A percentile compares a stretch with the other conserved stretches of the same genome.
These are phyloP conservation scores for Psilocybe azurescens DNA, from an alignment of 768 basidiomycete genomes.

Conservation along the genomic window DNA sequence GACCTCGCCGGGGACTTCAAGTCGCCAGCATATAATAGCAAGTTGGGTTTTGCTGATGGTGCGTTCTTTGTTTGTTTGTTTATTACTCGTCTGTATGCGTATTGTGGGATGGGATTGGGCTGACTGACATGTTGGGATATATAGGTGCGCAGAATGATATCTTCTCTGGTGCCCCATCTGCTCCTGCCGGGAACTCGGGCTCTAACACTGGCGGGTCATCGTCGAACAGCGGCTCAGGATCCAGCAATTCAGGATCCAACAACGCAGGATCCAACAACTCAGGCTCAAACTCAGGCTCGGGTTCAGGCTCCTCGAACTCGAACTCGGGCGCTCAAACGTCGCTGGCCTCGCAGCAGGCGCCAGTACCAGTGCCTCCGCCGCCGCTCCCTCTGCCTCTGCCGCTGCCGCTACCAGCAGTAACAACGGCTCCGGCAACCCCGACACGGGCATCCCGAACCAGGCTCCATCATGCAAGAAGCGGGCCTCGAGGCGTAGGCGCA, in stretches of 20 bases:
- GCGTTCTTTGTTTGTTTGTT: slow-evolving; percentile 17
- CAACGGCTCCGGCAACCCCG: too few species aligned
- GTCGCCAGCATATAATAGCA: slow-evolving; percentile 54
- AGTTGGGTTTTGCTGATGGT: slow-evolving; percentile 55
- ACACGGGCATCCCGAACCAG: slow-evolving; percentile 1
- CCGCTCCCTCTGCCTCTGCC: too few species aligned
- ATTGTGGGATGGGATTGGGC: not conserved
- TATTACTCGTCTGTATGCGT: not conserved
- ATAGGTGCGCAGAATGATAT: slow-evolving; percentile 52
- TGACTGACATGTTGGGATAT: not conserved
- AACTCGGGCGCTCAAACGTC: too few species aligned
- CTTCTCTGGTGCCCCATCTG: slow-evolving; percentile 31
- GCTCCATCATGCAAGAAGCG: slow-evolving; percentile 18
- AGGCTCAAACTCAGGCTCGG: not conserved
- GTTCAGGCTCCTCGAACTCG: not conserved
- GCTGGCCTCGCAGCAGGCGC: not conserved
- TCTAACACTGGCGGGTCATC: not conserved
- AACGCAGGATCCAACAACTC: slow-evolving; percentile 1
- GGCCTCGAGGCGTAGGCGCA: not conserved
- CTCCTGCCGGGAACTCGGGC: slow-evolving; percentile 3
- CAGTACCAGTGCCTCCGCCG: not conserved
- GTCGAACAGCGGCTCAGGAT: not conserved
- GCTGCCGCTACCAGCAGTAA: too few species aligned
- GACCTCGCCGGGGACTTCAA: slow-evolving; percentile 43
- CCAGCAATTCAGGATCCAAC: not conserved